Evolutionary conservation across 2,329 filamentous ascomycete species (phyloP), one percentile per base, ranked within the genome.

Genomic region (Monilinia vaccinii-corymbosi): DNA sequence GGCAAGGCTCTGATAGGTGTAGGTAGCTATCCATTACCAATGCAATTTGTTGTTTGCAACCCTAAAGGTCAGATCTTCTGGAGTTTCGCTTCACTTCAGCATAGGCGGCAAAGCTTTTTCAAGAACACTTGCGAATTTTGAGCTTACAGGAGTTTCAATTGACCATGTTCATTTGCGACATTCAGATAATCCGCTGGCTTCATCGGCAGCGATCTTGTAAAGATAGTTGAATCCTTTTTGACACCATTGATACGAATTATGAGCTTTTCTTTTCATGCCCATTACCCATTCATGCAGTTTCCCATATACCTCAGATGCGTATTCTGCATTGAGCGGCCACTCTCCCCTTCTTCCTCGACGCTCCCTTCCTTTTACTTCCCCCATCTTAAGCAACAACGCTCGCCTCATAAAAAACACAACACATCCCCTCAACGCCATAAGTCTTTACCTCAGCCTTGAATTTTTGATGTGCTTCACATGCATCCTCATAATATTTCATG

Each of bases 401-500:
- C 13, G 64, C 60, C 60, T 74, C 61, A 60, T 63, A 71, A 61
- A 66, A 70, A 21, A 71, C 67, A 25, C 66, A 71, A 63, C 69
- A 66, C 2, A 70, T 50, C 0, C 67, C 70, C 48, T 68, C 62
- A 3, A 65, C 9, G 13, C 61, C 60, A 44, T 67, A 58, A 0
- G 14, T 32, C 60, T 64, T 66, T 0, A 28, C 63, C 36, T 58
- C 57, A 10, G 16, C 58, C 65, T 69, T 81, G 63, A 85, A 71
- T 31, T 73, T 75, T 60, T 73, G 73, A 65, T 86, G 83, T 36
- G 81, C 81, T 65, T 75, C 76, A 64, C 81, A 83, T 52, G 79
- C 74, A 3, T 72, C 74, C 67, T 85, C 82, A 67, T 84, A 86
- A 67, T 78, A 86, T 49, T 80, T 74, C 78, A 85, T 81, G 65